A percentile compares a stretch with the other conserved stretches of the same genome.
phyloP scores from a whole-genome alignment of 257 asterid genomes.

The Dorcoceras hygrometricum region DNA sequence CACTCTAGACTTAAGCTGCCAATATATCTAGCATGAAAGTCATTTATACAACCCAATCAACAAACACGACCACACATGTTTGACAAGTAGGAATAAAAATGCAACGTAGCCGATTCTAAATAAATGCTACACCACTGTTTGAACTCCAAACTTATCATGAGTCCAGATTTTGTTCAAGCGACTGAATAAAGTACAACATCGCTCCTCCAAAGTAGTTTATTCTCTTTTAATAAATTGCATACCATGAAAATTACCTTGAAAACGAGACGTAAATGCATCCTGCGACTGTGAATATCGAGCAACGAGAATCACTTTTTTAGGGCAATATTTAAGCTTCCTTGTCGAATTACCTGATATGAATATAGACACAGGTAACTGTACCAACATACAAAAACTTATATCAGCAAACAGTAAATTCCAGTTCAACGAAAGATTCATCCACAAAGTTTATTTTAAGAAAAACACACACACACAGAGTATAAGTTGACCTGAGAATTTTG shows the following conservation, averaged over 20 bases:
- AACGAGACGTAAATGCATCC: slow-evolving; percentile 71
- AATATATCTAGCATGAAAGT: neutral
- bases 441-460: too few species aligned
- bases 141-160: neutral
- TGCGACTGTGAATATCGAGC: slow-evolving; percentile 79
- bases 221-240: neutral
- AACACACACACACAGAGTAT: neutral
- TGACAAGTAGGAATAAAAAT: neutral
- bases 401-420: neutral
- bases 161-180: neutral
- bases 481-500: slow-evolving; percentile 43
- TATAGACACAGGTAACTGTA: slow-evolving; percentile 47
- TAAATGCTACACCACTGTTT: neutral
- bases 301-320: slow-evolving; percentile 29
- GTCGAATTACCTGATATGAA: slow-evolving; percentile 28
- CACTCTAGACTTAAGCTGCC: neutral
- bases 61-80: neutral
- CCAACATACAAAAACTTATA: slow-evolving; percentile 15
- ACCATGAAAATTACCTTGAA: slow-evolving; percentile 54
- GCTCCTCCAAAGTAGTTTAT: neutral
- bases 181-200: neutral
- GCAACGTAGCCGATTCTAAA: neutral
- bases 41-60: neutral
- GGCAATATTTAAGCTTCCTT: slow-evolving; percentile 31
- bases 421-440: neutral